Conservation (phyloP, 495 filamentous ascomycete species). For the Penicillium cataractarum region DNA sequence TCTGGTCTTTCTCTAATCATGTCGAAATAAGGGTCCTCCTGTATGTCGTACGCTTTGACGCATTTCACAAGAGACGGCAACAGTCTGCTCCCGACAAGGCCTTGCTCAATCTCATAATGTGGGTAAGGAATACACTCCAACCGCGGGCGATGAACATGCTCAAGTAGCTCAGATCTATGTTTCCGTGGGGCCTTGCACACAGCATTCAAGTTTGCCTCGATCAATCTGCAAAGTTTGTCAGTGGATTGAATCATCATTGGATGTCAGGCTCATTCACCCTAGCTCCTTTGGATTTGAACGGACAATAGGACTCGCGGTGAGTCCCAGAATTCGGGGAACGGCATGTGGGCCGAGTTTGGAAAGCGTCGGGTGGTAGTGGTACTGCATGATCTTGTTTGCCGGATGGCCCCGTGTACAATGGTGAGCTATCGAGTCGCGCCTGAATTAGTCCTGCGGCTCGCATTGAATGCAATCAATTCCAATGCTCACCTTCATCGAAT, state of each 20-base stretch:
- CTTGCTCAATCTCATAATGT: slow-evolving; percentile 1
- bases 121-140: slow-evolving; percentile 58
- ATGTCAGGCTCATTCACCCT: slow-evolving; percentile 14
- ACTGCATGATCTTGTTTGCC: slow-evolving; percentile 75
- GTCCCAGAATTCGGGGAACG: slow-evolving; percentile 76
- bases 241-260: not conserved
- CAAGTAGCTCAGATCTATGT: slow-evolving; percentile 70
- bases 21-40: slow-evolving; percentile 71
- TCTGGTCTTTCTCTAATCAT: slow-evolving; percentile 45
- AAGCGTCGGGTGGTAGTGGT: slow-evolving; percentile 65
- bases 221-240: slow-evolving; percentile 41
- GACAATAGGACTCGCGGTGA: slow-evolving; percentile 84
- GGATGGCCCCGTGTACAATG: slow-evolving; percentile 55
- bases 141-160: slow-evolving; percentile 67
- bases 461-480: no score
- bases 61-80: slow-evolving; percentile 26
- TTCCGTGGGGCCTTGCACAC: slow-evolving; percentile 71
- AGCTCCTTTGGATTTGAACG: slow-evolving; percentile 40
- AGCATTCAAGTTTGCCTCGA: slow-evolving; percentile 79
- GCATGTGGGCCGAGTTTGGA: slow-evolving; percentile 33
- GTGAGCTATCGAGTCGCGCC: slow-evolving; percentile 25
- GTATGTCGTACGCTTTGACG: slow-evolving; percentile 48
- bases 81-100: slow-evolving; percentile 17
- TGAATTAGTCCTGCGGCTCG: not conserved
- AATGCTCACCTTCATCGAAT: slow-evolving; percentile 83